Evolutionary conservation across 2,329 filamentous ascomycete species (phyloP).

Genomic region (Chaetomiaceae sp.): DNA sequence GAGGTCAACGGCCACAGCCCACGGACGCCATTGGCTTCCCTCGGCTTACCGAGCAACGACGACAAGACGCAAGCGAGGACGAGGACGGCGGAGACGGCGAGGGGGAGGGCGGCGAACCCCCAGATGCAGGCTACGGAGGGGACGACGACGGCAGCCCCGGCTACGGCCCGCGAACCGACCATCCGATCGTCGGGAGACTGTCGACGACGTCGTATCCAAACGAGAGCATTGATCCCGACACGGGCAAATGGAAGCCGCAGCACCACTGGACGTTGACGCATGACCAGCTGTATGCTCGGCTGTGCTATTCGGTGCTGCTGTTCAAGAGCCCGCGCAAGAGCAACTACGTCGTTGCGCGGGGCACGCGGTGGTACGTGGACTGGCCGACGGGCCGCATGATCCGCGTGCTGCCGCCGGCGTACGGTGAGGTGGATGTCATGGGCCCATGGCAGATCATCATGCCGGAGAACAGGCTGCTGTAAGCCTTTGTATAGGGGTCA

Average conservation of each 20-base stretch:
- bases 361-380: slow-evolving; percentile 57
- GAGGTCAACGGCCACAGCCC: slow-evolving; percentile 33
- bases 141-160: slow-evolving; percentile 15
- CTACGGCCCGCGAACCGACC: slow-evolving; percentile 16
- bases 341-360: slow-evolving; percentile 53
- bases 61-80: slow-evolving; percentile 14
- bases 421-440: slow-evolving; percentile 48
- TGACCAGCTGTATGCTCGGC: slow-evolving; percentile 56
- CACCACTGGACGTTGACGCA: slow-evolving; percentile 53
- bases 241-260: slow-evolving; percentile 54
- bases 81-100: slow-evolving; percentile 15
- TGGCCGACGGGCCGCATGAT: slow-evolving; percentile 55
- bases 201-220: slow-evolving; percentile 45
- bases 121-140: slow-evolving; percentile 22
- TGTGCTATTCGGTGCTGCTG: slow-evolving; percentile 56
- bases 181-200: slow-evolving; percentile 35
- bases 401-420: slow-evolving; percentile 50
- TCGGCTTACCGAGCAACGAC: slow-evolving; percentile 23
- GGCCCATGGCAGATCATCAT: slow-evolving; percentile 49
- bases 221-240: slow-evolving; percentile 42
- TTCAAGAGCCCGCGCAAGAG: slow-evolving; percentile 55
- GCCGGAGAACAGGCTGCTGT: slow-evolving; percentile 47
- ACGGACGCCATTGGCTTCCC: slow-evolving; percentile 26
- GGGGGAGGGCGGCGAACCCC: slow-evolving; percentile 14
- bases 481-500: slow-evolving; percentile 11